Base-by-base conservation (phyloP, 2,329 filamentous ascomycete species). In the Fusarium fracticaudum region DNA sequence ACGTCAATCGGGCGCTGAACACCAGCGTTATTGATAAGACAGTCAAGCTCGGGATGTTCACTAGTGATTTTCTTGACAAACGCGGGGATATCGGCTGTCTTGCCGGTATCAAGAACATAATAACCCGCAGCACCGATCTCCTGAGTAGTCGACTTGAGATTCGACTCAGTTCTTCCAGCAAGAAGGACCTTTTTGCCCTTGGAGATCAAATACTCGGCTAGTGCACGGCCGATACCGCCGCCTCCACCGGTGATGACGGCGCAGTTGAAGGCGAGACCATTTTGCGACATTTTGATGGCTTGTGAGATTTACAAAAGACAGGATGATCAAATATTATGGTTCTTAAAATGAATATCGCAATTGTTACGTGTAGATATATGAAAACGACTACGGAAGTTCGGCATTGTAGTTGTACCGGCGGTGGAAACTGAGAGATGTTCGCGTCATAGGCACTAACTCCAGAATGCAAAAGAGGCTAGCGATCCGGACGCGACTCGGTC, bases 21-120 rank as follows among this genome's bases (percentile, higher is more conserved):
- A 5, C 88, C 88, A 0, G 88, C 88, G 62, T 91, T 90, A 80
- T 90, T 91, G 76, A 91, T 81, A 1, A 91, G 77, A 71, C 88
- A 90, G 79, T 91, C 88, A 6, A 90, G 77, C 3, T 80, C 79
- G 2, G 78, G 87, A 73, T 90, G 86, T 11, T 89, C 85, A 6
- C 68, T 71, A 7, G 82, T 85, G 47, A 90, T 76, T 22, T 82
- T 83, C 47, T 83, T 64, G 60, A 87, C 80, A 69, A 90, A 89
- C 0, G 59, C 48, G 0, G 86, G 81, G 14, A 89, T 86, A 3
- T 81, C 76, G 1, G 78, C 59, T 1, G 84, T 83, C 8, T 86
- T 80, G 59, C 88, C 85, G 0, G 86, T 88, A 76, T 91, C 88
- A 2, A 86, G 76, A 1, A 85, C 83, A 68, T 89, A 90, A 74